These are phyloP conservation scores for Termitomyces sp. DNA, from an alignment of 768 basidiomycete genomes.

Conservation along the genomic window DNA sequence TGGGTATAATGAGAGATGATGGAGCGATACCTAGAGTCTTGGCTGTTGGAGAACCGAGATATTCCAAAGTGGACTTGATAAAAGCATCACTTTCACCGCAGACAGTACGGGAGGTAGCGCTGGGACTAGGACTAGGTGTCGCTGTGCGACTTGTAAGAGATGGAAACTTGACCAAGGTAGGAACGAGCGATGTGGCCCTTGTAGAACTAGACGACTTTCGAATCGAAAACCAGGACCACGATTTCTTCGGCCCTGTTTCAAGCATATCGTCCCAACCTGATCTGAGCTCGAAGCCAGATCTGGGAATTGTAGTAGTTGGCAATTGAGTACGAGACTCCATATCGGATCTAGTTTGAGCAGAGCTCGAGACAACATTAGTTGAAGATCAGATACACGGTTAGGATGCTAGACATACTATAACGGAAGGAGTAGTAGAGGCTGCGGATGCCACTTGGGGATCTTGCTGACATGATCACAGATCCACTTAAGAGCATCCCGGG, in stretches of 20 bases:
- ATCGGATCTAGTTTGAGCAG: constrained; percentile 4
- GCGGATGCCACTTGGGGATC: constrained; percentile 4
- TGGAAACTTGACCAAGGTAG: constrained; percentile 12
- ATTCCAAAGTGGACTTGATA: constrained; percentile 36
- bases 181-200: constrained; percentile 14
- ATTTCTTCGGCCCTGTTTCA: constrained; percentile 22
- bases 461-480: constrained; percentile 12
- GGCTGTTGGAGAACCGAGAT: constrained; percentile 40
- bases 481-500: constrained; percentile 31
- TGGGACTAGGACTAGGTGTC: constrained; percentile 23
- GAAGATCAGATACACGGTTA: not conserved
- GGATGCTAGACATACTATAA: constrained; percentile 15
- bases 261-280: constrained; percentile 50
- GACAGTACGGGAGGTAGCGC: constrained; percentile 7
- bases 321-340: constrained; percentile 16
- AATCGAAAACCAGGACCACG: constrained; percentile 16
- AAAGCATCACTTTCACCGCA: constrained; percentile 33
- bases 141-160: constrained; percentile 22
- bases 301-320: constrained; percentile 13
- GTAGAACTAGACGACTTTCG: constrained; percentile 17
- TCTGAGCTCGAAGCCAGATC: constrained; percentile 30
- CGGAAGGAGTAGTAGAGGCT: constrained; percentile 14
- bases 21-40: constrained; percentile 33
- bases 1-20: constrained; percentile 14
- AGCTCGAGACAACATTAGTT: not conserved